Percentiles rank a stretch among this genome's conserved stretches.
Evolutionary conservation across 257 asterid genomes (phyloP).

Genomic region (Parsonsia alboflavescens): DNA sequence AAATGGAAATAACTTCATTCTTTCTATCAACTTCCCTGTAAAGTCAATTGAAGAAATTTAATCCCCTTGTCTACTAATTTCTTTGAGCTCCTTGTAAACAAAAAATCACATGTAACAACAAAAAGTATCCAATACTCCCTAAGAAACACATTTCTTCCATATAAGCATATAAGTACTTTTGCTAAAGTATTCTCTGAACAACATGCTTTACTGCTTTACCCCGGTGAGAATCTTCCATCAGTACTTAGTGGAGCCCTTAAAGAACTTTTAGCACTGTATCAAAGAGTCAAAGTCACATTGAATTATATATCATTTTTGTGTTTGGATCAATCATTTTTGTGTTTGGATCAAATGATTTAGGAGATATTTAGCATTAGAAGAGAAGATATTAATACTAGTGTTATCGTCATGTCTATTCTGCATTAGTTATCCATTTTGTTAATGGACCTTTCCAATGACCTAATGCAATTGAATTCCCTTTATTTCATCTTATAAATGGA

Average conservation of each 20-base stretch:
- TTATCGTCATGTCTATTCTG: no score
- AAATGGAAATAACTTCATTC: background rate
- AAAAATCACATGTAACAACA: background rate
- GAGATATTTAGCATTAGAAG: no score
- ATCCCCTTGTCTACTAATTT: background rate
- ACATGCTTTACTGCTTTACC: background rate
- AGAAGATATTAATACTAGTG: no score
- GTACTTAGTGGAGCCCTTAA: conserved; percentile 20
- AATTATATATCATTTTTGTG: background rate
- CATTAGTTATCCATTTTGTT: no score
- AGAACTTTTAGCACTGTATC: conserved; percentile 9
- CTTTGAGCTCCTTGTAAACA: conserved; percentile 6
- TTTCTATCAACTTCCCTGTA: background rate
- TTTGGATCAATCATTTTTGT: no score
- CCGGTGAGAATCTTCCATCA: background rate
- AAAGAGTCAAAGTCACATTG: conserved; percentile 28
- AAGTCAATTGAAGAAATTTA: conserved; percentile 1
- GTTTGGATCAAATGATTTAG: no score
- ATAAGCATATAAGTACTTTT: background rate
- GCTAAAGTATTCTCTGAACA: conserved; percentile 5
- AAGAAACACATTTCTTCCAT: background rate
- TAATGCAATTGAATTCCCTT: no score
- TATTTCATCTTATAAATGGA: no score
- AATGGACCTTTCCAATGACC: no score
- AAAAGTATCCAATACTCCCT: background rate